Percentiles rank a stretch among this genome's conserved stretches.
phyloP scores from a whole-genome alignment of 2,329 filamentous ascomycete genomes.

The Truncatella angustata region DNA sequence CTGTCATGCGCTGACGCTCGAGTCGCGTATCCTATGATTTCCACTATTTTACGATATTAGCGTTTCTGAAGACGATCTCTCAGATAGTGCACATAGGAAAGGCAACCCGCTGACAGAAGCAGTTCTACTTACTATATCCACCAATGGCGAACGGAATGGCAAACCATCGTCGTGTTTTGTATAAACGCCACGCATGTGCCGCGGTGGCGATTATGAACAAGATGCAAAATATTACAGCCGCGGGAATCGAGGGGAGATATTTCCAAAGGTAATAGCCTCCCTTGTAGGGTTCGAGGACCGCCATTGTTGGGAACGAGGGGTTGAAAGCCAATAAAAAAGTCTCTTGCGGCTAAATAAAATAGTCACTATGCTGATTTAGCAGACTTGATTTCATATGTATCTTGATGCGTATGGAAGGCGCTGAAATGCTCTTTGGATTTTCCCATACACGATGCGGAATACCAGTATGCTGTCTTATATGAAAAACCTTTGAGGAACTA shows the following conservation, averaged over 20 bases:
- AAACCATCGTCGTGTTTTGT: background rate
- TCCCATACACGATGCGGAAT: no score
- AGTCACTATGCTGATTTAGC: no score
- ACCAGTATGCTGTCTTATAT: no score
- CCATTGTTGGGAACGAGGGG: no score
- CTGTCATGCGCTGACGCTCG: background rate
- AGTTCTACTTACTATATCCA: background rate
- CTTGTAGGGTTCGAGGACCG: background rate
- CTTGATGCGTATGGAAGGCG: no score
- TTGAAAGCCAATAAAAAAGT: no score
- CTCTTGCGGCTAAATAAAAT: no score
- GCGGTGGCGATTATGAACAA: background rate
- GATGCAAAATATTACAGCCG: background rate
- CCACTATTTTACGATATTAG: background rate
- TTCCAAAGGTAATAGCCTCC: background rate
- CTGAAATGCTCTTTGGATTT: no score
- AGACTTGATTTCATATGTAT: no score
- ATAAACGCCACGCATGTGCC: background rate
- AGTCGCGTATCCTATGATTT: background rate
- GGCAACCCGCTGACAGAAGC: no score
- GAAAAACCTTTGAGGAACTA: no score
- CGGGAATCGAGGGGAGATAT: background rate
- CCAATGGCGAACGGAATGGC: background rate
- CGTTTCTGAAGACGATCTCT: background rate
- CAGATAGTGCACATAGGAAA: no score